Conservation (phyloP, 495 filamentous ascomycete species). For the Saxophila tyrrhenica region DNA sequence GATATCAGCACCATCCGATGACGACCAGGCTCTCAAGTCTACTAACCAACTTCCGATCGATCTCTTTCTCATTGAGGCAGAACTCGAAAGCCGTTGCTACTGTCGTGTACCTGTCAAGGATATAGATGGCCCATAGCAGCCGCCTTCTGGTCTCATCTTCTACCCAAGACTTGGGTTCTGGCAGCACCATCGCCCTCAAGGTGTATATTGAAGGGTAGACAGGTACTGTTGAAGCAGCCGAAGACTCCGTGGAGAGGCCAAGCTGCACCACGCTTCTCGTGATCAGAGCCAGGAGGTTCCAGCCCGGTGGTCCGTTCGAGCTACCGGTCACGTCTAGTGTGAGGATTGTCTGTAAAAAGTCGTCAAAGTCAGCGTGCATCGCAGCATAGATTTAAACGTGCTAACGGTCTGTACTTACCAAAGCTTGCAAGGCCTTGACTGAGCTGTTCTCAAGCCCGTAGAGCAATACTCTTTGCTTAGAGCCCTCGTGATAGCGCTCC, state of each 20-base stretch:
- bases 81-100: constrained; percentile 85
- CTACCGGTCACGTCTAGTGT: constrained; percentile 67
- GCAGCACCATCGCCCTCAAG: constrained; percentile 64
- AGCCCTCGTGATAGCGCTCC: constrained; percentile 61
- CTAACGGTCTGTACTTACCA: constrained; percentile 24
- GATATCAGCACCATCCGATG: too few relatives aligned
- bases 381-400: too few relatives aligned
- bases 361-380: too few relatives aligned
- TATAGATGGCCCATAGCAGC: constrained; percentile 87
- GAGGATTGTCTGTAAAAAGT: constrained; percentile 46
- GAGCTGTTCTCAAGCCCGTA: constrained; percentile 80
- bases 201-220: constrained; percentile 76
- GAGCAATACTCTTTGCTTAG: constrained; percentile 74
- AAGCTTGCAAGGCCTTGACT: constrained; percentile 73
- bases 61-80: constrained; percentile 74
- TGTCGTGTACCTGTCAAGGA: constrained; percentile 79
- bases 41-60: constrained; percentile 56
- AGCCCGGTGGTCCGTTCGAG: constrained; percentile 73
- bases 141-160: constrained; percentile 76
- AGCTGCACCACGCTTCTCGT: constrained; percentile 76
- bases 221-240: constrained; percentile 61
- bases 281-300: constrained; percentile 81
- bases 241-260: constrained; percentile 68
- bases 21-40: neutral
- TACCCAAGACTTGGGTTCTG: constrained; percentile 72